Evolutionary conservation across 257 asterid genomes (phyloP), one percentile per base, ranked within the genome.

Genomic region (Scutellaria baicalensis): DNA sequence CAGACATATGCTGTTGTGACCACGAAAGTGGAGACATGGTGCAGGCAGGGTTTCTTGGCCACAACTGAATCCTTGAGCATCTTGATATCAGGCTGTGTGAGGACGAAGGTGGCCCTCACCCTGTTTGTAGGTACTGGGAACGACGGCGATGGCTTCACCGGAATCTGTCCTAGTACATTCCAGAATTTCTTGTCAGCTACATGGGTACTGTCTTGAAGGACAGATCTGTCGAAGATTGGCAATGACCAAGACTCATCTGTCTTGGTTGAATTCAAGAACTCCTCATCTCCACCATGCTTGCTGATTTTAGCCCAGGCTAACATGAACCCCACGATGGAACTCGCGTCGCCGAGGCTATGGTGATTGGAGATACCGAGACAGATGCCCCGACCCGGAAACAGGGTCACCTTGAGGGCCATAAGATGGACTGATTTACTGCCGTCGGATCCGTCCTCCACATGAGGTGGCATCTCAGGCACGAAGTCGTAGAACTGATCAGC

Each of bases 101-200:
- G 78, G 1, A 73, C 55, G 80, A 68, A 84, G 1, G 93, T 79
- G 31, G 91, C 76, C 11, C 86, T 57, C 1, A 78, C 79, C 58
- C 82, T 64, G 16, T 72, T 71, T 0, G 85, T 80, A 1, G 84
- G 85, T 5, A 78, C 8, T 0, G 78, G 56, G 18, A 76, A 59
- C 6, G 79, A 14, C 0, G 50, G 0, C 1, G 17, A 56, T 2
- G 75, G 12, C 13, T 16, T 10, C 0, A 74, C 13, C 33, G 84
- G 87, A 9, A 13, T 6, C 8, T 52, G 9, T 8, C n/a, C 68
- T 6, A 74, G 2, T 0, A 1, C 48, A 0, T 79, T 59, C 84
- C 84, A 79, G 59, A 40, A 76, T 5, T 65, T 55, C 1, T 8
- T 18, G n/a, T 68, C 80, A 0, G 79, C 2, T 36, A 70, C 72